Evolutionary conservation across 2,329 filamentous ascomycete species (phyloP).

Genomic region (Scorias spongiosa): DNA sequence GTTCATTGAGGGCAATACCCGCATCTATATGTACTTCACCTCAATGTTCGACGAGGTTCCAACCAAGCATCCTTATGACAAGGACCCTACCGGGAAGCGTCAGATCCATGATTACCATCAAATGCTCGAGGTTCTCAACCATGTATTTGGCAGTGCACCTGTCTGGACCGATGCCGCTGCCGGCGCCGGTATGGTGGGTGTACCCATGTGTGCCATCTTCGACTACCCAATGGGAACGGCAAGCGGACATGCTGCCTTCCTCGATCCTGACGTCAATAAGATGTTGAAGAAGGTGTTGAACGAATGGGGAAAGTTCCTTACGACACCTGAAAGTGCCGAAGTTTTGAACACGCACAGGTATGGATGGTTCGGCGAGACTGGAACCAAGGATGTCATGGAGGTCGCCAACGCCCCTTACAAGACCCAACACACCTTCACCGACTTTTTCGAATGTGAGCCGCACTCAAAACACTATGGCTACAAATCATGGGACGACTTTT

Average conservation of each 20-base stretch:
- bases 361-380: conserved; percentile 27
- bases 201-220: conserved; percentile 42
- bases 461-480: conserved; percentile 41
- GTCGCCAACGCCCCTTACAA: conserved; percentile 16
- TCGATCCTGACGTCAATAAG: conserved; percentile 36
- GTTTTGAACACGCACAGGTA: conserved; percentile 21
- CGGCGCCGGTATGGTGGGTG: conserved; percentile 33
- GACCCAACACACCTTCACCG: conserved; percentile 23
- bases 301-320: conserved; percentile 28
- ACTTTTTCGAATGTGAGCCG: conserved; percentile 47
- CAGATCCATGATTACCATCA: conserved; percentile 52
- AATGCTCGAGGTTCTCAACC: conserved; percentile 52
- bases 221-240: conserved; percentile 45
- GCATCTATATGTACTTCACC: conserved; percentile 50
- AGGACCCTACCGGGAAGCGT: conserved; percentile 45
- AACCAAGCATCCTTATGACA: conserved; percentile 41
- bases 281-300: conserved; percentile 38
- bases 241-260: conserved; percentile 39
- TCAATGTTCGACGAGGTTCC: conserved; percentile 53
- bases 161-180: conserved; percentile 25
- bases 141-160: conserved; percentile 29
- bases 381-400: conserved; percentile 22
- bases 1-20: conserved; percentile 48
- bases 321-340: conserved; percentile 20
- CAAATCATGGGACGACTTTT: conserved; percentile 57